Conservation (phyloP, 257 asterid genomes). For the Solanum chmielewskii region DNA sequence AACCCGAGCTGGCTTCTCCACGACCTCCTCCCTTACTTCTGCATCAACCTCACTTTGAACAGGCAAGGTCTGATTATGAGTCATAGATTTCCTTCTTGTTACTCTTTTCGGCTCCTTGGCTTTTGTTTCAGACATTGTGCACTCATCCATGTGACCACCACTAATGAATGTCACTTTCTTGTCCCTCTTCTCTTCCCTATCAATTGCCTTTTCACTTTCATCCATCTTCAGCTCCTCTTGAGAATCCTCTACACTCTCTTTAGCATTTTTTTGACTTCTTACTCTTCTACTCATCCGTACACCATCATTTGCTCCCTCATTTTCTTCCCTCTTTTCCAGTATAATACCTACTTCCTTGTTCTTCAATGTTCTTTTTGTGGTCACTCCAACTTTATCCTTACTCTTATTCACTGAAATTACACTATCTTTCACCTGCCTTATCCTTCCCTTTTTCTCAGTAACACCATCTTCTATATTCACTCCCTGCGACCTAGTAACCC, state of each 20-base stretch:
- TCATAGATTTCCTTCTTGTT: constrained; percentile 18
- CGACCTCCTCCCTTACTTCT: constrained; percentile 7
- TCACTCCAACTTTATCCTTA: background rate
- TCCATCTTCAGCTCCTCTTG: background rate
- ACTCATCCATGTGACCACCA: constrained; percentile 9
- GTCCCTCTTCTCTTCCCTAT: constrained; percentile 2
- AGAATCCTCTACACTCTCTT: background rate
- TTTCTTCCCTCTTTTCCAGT: background rate
- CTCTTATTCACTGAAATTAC: background rate
- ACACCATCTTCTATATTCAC: background rate
- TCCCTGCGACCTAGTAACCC: constrained; percentile 8
- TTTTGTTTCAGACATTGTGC: constrained; percentile 1
- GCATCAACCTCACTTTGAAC: constrained; percentile 8
- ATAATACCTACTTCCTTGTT: background rate
- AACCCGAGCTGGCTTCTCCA: constrained; percentile 3
- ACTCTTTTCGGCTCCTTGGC: background rate
- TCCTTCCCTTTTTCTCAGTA: constrained; percentile 11
- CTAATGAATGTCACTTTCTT: constrained; percentile 21
- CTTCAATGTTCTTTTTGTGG: background rate
- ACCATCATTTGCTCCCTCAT: background rate
- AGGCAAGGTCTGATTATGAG: background rate
- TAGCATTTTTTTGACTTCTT: background rate
- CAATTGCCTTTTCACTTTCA: background rate
- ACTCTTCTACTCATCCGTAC: background rate
- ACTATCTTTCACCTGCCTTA: background rate